phyloP scores from a whole-genome alignment of 2,329 filamentous ascomycete species.

The Colletotrichum sp. region DNA sequence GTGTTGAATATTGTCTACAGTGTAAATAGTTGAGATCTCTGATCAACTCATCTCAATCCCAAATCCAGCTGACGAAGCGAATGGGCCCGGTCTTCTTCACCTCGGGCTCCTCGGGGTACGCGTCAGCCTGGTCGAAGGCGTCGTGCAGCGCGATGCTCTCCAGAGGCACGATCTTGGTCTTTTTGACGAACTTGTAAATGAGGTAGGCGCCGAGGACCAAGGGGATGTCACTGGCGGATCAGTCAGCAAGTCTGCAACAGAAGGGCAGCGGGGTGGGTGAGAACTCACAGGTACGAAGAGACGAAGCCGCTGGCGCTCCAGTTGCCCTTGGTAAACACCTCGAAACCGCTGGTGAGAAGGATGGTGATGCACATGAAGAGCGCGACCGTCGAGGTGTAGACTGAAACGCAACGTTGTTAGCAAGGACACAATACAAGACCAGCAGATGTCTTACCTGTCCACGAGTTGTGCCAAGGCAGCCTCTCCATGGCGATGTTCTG shows the following conservation, averaged over 20 bases:
- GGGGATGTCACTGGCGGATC: constrained; percentile 57
- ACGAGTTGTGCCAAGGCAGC: constrained; percentile 68
- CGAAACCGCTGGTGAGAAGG: constrained; percentile 73
- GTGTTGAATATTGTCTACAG: background rate
- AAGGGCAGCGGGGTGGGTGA: constrained; percentile 55
- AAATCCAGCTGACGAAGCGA: constrained; percentile 39
- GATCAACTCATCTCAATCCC: constrained; percentile 29
- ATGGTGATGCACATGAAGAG: constrained; percentile 68
- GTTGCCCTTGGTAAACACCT: constrained; percentile 66
- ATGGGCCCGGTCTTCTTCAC: constrained; percentile 30
- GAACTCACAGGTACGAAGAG: constrained; percentile 68
- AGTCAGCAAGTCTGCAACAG: constrained; percentile 48
- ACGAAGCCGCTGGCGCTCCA: constrained; percentile 65
- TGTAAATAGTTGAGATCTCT: background rate
- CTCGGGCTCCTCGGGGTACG: constrained; percentile 33
- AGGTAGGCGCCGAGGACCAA: constrained; percentile 61
- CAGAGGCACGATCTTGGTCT: constrained; percentile 60
- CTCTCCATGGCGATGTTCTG: constrained; percentile 53
- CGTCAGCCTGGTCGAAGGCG: constrained; percentile 54
- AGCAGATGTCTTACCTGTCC: constrained; percentile 54
- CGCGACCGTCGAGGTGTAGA: constrained; percentile 64
- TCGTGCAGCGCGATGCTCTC: constrained; percentile 56
- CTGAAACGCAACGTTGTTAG: constrained; percentile 34
- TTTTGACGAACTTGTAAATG: constrained; percentile 71
- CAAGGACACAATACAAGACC: background rate